Evolutionary conservation across 2,329 filamentous ascomycete genomes (phyloP), one percentile per base, ranked within the genome.

Genomic region (Trichoderma simmonsii): DNA sequence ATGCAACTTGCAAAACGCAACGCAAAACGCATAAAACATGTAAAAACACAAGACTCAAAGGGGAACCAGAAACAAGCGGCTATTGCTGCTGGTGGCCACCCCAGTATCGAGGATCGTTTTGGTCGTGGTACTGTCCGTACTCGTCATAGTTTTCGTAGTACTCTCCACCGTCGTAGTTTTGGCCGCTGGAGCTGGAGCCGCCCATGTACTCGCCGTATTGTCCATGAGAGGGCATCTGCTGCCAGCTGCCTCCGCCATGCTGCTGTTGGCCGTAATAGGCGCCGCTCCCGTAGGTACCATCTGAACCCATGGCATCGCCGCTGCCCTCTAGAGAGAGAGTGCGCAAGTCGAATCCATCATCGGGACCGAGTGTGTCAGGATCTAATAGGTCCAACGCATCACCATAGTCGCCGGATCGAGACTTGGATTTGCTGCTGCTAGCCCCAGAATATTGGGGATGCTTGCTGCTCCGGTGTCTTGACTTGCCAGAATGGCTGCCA

Each of bases 341-440:
- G 11, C 67, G 54, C 51, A 79, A 70, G 51, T 80, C 78, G 71
- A 80, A 79, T n/a, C 74, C 77, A 32, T 79, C 78, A n/a, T 80
- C 78, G 1, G 77, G 78, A 26, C 75, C 73, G 57, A 80, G 75
- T 72, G 75, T 74, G 24, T 77, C 75, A 61, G 78, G 77, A 73
- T 80, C 78, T 15, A 80, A 75, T 18, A 76, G 75, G 51, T 74
- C 75, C 48, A 80, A 9, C 11, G 69, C 69, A 66, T 71, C 43
- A 26, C 69, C 54, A 7, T 66, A 56, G 9, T 64, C 57, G 18
- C 65, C 59, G 1, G 60, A 54, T n/a, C 34, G 51, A 15, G 71
- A 65, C 57, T 32, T 62, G 30, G 67, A 34, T 18, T 51, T 63
- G 32, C 60, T 43, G 72, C 60, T 43, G 72, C 28, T 56, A 8